phyloP scores from a whole-genome alignment of 495 filamentous ascomycete species.

The Hyaloscypha finlandica region DNA sequence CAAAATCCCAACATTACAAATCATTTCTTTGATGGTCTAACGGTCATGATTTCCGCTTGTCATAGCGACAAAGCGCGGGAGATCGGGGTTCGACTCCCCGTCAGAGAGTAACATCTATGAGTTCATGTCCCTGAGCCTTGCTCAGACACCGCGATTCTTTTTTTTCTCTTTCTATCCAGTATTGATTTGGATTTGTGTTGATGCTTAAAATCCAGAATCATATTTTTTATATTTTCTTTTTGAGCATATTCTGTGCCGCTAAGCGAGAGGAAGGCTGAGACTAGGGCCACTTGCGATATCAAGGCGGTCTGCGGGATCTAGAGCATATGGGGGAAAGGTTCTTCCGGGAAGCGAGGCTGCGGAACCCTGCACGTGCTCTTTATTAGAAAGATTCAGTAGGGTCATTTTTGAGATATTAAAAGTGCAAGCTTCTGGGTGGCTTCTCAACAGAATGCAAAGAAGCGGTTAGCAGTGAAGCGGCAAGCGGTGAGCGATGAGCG shows the following conservation, averaged over 20 bases:
- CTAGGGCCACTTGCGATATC: no score
- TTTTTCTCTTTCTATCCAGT: not conserved
- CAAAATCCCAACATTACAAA: not conserved
- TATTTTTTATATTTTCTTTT: not conserved
- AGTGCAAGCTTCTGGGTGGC: not conserved
- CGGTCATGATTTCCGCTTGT: conserved; percentile 49
- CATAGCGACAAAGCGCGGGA: conserved; percentile 33
- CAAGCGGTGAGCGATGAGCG: not conserved
- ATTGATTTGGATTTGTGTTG: no score
- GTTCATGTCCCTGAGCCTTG: conserved; percentile 24
- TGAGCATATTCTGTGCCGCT: not conserved
- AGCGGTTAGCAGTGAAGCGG: not conserved
- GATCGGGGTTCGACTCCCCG: conserved; percentile 35
- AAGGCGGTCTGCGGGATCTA: no score
- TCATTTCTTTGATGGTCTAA: conserved; percentile 42
- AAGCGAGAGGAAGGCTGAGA: not conserved
- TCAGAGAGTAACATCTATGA: conserved; percentile 27
- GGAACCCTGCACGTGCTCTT: not conserved
- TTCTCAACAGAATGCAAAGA: not conserved
- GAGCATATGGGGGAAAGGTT: no score
- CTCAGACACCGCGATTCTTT: conserved; percentile 12
- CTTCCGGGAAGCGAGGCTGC: not conserved
- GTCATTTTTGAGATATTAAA: not conserved
- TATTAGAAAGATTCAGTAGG: not conserved
- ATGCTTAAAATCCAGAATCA: no score